Conservation (phyloP, 2,329 filamentous ascomycete species). For the Penicillium sp. region DNA sequence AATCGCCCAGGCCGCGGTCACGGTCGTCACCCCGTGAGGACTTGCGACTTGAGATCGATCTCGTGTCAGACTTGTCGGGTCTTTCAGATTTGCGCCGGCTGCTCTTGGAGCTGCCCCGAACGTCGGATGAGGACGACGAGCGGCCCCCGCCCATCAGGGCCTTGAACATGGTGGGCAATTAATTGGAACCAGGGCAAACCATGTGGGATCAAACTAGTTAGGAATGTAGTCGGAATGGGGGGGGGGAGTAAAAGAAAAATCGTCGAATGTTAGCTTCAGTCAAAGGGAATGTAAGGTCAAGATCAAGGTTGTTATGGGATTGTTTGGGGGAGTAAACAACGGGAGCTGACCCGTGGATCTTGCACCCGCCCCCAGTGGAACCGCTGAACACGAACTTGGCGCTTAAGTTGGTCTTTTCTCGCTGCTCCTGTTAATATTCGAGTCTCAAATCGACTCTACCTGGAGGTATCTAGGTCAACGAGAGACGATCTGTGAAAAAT, state of each 20-base stretch:
- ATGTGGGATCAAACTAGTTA: constrained; percentile 25
- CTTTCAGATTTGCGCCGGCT: constrained; percentile 30
- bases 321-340: constrained; percentile 23
- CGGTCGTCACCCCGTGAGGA: constrained; percentile 49
- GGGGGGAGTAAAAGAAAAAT: background rate
- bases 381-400: background rate
- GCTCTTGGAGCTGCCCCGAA: constrained; percentile 30
- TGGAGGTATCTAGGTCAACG: too few relatives aligned
- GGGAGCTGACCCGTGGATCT: constrained; percentile 14
- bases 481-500: constrained; percentile 8
- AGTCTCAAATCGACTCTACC: too few relatives aligned
- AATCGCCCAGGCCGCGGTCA: constrained; percentile 42
- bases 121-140: constrained; percentile 33
- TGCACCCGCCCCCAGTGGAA: constrained; percentile 4
- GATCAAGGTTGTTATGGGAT: constrained; percentile 25
- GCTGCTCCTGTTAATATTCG: too few relatives aligned
- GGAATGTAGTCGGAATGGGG: constrained; percentile 13
- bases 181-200: constrained; percentile 28
- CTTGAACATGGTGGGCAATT: constrained; percentile 40
- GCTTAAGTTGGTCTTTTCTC: background rate
- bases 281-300: constrained; percentile 8
- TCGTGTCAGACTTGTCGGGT: constrained; percentile 30
- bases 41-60: constrained; percentile 40
- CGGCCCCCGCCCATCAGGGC: constrained; percentile 38
- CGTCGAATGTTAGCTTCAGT: constrained; percentile 2